phyloP scores from a whole-genome alignment of 768 basidiomycete species.

The Agrocybe pediades region DNA sequence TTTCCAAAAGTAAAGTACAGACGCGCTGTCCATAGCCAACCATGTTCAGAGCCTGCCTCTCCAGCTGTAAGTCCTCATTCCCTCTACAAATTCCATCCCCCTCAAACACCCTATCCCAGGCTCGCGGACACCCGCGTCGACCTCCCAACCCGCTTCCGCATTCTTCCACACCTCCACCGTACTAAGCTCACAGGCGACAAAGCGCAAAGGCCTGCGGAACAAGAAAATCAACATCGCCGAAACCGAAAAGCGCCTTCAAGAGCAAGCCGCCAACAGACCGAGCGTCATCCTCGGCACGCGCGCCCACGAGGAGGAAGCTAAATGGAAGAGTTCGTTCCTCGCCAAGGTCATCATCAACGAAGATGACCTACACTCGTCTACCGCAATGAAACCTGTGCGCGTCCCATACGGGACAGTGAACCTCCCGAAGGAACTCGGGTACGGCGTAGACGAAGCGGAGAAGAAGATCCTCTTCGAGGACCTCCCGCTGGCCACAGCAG shows the following conservation, averaged over 20 bases:
- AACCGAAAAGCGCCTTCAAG: conserved; percentile 41
- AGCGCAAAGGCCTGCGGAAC: conserved; percentile 16
- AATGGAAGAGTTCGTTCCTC: conserved; percentile 72
- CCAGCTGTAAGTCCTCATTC: conserved; percentile 13
- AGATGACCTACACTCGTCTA: conserved; percentile 38
- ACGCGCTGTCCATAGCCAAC: not conserved
- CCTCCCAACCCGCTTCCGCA: conserved; percentile 14
- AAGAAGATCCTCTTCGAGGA: conserved; percentile 66
- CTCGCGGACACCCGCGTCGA: conserved; percentile 19
- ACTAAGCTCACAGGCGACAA: conserved; percentile 18
- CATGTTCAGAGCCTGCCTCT: conserved; percentile 20
- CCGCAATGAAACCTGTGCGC: conserved; percentile 22
- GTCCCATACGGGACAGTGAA: conserved; percentile 39
- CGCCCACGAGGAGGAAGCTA: conserved; percentile 54
- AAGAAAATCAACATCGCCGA: conserved; percentile 39
- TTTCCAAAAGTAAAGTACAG: not conserved
- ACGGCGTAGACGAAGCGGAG: conserved; percentile 63
- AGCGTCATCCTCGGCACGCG: conserved; percentile 79
- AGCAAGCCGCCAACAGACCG: conserved; percentile 42
- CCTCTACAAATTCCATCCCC: not conserved
- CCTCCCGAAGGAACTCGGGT: conserved; percentile 58
- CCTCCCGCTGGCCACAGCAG: conserved; percentile 55
- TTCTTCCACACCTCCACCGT: conserved; percentile 26
- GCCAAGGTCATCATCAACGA: conserved; percentile 62
- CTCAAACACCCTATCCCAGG: conserved; percentile 12